Evolutionary conservation across 2,329 filamentous ascomycete species (phyloP), one percentile per base, ranked within the genome.

Genomic region (Neoscytalidium dimidiatum): DNA sequence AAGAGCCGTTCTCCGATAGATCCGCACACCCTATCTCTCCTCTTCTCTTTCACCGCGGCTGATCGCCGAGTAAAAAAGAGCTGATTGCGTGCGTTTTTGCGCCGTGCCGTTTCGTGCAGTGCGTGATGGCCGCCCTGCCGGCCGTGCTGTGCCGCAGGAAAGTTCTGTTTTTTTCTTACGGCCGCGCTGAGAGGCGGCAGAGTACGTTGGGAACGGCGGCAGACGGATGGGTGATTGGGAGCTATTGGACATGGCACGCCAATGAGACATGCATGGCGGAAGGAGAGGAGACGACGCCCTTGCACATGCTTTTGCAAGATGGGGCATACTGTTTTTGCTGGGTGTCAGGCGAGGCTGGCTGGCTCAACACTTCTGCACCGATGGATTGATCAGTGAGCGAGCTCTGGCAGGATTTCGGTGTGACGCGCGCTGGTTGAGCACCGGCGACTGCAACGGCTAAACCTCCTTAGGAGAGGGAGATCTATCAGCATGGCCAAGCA

Each of bases 191-290:
- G 56, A 60, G 26, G 46, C 46, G 23, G 46, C 11, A 49, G 19
- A 29, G 26, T 26, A 28, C 13, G 46, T 29, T 29, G 46, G 23
- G 46, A 29, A 41, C 52, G 31, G 51, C 26, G 6, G 21, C 9
- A 5, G 51, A 38, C 31, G 51, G 31, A 41, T 19, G 17, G 35
- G 21, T 29, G 23, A 29, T 38, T 38, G 38, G 38, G 13, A 41
- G 38, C 35, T 19, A 38, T 26, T 58, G 53, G 53, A 28, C 26
- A 58, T 43, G 53, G 14, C 53, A 28, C 35, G 35, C 53, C 53
- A 58, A 58, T 44, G 53, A 58, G 38, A 58, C 35, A 58, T 58
- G 53, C 53, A 58, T 58, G 53, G 35, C 35, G 35, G 53, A 44
- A 29, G 53, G 23, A 29, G 35, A 41, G 38, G 41, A 33, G 52